phyloP scores from a whole-genome alignment of 352 stramenopile species.

The Pythium volutum region DNA sequence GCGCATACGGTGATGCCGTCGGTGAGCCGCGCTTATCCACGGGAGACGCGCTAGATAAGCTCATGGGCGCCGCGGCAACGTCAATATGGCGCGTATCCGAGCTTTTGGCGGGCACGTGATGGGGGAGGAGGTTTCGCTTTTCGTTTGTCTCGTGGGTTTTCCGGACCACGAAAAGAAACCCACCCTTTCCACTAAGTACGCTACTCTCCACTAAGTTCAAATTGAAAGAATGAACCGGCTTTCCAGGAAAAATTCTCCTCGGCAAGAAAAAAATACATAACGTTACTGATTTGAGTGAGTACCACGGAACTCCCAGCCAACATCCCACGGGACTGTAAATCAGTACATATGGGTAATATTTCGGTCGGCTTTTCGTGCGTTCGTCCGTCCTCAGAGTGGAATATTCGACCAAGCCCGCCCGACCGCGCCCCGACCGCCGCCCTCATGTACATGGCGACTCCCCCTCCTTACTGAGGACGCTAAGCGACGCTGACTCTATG shows the following conservation, averaged over 20 bases:
- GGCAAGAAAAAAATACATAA: neutral
- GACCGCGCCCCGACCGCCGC: neutral
- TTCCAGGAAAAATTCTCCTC: neutral
- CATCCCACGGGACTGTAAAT: neutral
- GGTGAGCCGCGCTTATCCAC: neutral
- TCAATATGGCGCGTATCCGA: conserved; percentile 8
- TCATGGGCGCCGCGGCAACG: conserved; percentile 7
- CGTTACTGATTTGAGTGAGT: neutral
- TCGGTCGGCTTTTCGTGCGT: neutral
- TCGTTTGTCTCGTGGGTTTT: neutral
- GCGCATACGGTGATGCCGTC: neutral
- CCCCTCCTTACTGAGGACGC: neutral
- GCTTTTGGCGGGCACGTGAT: conserved; percentile 1
- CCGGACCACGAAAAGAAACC: neutral
- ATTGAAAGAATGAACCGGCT: neutral
- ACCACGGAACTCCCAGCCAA: too few species aligned
- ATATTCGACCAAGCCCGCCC: neutral
- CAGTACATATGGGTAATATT: neutral
- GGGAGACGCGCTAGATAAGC: neutral
- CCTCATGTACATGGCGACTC: conserved; percentile 10
- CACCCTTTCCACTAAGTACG: conserved; percentile 14
- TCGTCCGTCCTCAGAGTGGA: neutral
- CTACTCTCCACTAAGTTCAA: neutral
- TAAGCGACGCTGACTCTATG: neutral
- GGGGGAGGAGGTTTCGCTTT: conserved; percentile 12